Percentiles rank a stretch among this genome's conserved stretches.
These are phyloP conservation scores for Lachnellula suecica DNA, from an alignment of 2,329 filamentous ascomycete genomes.

Conservation along the genomic window DNA sequence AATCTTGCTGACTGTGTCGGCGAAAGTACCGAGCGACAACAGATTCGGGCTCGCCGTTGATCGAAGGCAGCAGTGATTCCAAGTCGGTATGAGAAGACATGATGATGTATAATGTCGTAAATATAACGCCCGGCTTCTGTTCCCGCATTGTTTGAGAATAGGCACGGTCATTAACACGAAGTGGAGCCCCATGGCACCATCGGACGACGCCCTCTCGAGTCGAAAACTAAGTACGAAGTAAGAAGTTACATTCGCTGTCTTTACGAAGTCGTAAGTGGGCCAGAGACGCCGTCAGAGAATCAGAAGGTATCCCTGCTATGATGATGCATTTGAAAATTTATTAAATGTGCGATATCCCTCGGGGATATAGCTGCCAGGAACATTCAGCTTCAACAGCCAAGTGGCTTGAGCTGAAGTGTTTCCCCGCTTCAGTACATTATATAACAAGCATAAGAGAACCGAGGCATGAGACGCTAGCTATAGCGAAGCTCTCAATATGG, in stretches of 20 bases:
- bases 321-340: background rate
- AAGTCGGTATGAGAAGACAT: background rate
- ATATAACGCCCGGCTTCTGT: background rate
- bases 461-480: background rate
- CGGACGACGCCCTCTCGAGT: background rate
- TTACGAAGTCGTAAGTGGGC: background rate
- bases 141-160: background rate
- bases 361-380: background rate
- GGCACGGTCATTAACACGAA: background rate
- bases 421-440: background rate
- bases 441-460: background rate
- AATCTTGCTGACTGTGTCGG: conserved; percentile 17
- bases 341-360: background rate
- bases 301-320: background rate
- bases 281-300: background rate
- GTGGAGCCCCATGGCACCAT: no score
- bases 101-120: conserved; percentile 2
- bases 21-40: background rate
- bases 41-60: conserved; percentile 17
- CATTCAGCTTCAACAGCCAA: background rate
- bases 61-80: conserved; percentile 17
- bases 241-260: no score
- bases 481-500: background rate
- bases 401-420: background rate
- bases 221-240: background rate